Percentiles rank a stretch among this genome's conserved stretches.
Conservation (phyloP, 768 basidiomycete genomes). For the Coprinopsis sp. region DNA sequence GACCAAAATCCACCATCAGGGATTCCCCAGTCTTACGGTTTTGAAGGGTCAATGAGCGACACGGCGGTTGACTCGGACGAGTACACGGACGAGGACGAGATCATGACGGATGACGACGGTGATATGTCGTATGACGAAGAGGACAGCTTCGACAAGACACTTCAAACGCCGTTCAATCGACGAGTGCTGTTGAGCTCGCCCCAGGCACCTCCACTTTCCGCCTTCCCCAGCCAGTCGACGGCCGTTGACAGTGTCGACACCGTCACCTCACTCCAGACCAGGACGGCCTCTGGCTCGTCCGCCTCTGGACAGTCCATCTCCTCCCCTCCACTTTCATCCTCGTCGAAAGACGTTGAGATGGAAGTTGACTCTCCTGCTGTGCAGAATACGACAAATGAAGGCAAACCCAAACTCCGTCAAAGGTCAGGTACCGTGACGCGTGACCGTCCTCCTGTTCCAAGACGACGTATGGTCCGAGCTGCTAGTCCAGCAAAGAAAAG, state of each 20-base stretch:
- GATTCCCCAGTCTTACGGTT: conserved; percentile 29
- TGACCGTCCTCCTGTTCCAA: not conserved
- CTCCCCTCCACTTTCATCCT: not conserved
- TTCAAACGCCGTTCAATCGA: conserved; percentile 52
- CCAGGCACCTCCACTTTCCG: conserved; percentile 14
- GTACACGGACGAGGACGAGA: conserved; percentile 27
- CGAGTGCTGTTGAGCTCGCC: conserved; percentile 18
- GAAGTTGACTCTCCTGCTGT: not conserved
- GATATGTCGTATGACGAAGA: conserved; percentile 26
- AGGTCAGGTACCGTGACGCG: not conserved
- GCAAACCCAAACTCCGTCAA: not conserved
- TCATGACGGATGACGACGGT: conserved; percentile 20
- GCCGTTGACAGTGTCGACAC: conserved; percentile 25
- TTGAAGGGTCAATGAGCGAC: conserved; percentile 6
- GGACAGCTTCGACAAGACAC: conserved; percentile 61
- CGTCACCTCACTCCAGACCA: conserved; percentile 1
- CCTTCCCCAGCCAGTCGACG: conserved; percentile 24
- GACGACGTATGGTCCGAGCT: not conserved
- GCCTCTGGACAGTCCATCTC: not conserved
- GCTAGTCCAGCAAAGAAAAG: not conserved
- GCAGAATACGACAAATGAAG: not conserved
- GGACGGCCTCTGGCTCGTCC: not conserved
- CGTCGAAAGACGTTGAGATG: not conserved
- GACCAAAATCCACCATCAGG: conserved; percentile 38
- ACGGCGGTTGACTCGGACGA: conserved; percentile 26